phyloP scores from a whole-genome alignment of 2,329 filamentous ascomycete genomes.

The Diaporthe destruens region DNA sequence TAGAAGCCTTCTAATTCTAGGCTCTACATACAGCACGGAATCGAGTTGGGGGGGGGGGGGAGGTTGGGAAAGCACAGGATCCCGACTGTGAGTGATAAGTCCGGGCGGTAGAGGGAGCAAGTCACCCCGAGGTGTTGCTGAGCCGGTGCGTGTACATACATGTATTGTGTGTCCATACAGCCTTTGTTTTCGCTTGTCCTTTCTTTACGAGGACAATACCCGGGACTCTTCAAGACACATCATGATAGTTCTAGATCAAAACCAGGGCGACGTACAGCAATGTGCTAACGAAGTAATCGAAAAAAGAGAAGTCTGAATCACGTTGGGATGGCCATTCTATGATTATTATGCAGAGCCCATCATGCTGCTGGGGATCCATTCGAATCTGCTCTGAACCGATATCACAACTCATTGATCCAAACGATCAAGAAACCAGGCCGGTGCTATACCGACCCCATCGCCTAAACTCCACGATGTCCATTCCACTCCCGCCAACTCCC shows the following conservation, averaged over 20 bases:
- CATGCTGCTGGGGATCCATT: neutral
- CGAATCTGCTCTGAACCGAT: neutral
- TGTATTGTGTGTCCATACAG: neutral
- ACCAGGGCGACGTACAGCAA: neutral
- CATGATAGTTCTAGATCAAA: neutral
- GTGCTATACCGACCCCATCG: neutral
- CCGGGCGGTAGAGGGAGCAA: neutral
- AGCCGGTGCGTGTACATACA: neutral
- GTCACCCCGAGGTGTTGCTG: too few relatives aligned
- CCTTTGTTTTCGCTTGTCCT: neutral
- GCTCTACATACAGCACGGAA: neutral
- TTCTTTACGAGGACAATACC: neutral
- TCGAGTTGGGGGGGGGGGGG: neutral
- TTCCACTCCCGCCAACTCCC: neutral
- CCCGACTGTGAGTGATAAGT: neutral
- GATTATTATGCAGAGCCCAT: neutral
- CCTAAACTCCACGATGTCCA: neutral
- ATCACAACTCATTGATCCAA: neutral
- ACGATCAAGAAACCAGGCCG: neutral
- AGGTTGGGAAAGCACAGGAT: neutral
- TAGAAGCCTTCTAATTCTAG: too few relatives aligned
- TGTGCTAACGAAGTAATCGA: neutral
- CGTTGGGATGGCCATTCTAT: neutral
- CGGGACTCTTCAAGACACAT: neutral
- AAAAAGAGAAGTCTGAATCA: neutral